Percentiles rank a stretch among this genome's conserved stretches.
Evolutionary conservation across 495 filamentous ascomycete species (phyloP).

Genomic region (Penicillium dipodomyicola): DNA sequence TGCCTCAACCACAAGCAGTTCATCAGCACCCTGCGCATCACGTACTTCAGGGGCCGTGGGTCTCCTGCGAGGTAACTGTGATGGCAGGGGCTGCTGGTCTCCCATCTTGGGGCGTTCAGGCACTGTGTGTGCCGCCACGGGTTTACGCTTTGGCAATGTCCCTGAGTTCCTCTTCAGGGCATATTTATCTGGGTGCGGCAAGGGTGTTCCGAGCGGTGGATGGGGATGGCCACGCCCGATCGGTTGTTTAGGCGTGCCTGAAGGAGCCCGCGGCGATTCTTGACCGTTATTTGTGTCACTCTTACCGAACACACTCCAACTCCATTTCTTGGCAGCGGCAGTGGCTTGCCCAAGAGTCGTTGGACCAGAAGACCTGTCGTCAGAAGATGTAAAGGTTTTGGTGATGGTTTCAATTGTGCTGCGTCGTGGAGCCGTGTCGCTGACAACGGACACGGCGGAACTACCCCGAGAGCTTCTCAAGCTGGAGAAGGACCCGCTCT

Average conservation of each 20-base stretch:
- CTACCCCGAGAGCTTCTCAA: conserved; percentile 30
- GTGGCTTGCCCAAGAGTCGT: conserved; percentile 69
- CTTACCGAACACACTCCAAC: conserved; percentile 66
- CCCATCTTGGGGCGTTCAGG: conserved; percentile 28
- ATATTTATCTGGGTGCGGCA: conserved; percentile 72
- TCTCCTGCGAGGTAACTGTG: conserved; percentile 39
- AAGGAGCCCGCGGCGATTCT: conserved; percentile 34
- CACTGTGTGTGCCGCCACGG: conserved; percentile 45
- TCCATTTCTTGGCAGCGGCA: conserved; percentile 81
- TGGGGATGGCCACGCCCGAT: conserved; percentile 66
- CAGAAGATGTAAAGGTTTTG: conserved; percentile 32
- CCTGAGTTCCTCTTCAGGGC: conserved; percentile 55
- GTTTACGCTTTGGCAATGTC: conserved; percentile 60
- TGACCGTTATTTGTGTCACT: conserved; percentile 39
- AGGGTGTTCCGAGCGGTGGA: conserved; percentile 55
- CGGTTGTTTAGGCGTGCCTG: conserved; percentile 59
- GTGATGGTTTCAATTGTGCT: conserved; percentile 45
- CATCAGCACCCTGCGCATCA: conserved; percentile 28
- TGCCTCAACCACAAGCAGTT: conserved; percentile 51
- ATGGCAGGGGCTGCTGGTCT: conserved; percentile 27
- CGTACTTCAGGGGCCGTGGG: conserved; percentile 28
- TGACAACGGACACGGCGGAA: conserved; percentile 33
- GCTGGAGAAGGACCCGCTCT: conserved; percentile 29
- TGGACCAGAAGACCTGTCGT: conserved; percentile 39
- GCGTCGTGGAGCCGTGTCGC: conserved; percentile 34